Evolutionary conservation across 179 eudicot genomes (phyloP).

Genomic region (Drosera spatulata): DNA sequence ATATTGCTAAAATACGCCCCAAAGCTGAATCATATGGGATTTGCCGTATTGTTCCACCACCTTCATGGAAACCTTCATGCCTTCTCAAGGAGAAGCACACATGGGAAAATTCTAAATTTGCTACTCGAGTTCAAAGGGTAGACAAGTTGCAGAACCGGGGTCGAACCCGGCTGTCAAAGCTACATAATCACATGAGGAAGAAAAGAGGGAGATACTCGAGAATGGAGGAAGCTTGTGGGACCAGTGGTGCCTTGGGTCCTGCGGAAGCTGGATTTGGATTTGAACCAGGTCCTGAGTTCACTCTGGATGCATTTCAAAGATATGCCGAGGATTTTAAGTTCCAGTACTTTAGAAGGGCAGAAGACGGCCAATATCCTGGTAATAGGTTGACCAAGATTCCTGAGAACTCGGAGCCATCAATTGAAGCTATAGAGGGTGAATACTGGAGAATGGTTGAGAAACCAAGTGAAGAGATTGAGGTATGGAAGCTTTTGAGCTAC

Average conservation of each 20-base stretch:
- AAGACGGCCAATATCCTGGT: conserved; percentile 19
- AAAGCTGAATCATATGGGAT: conserved; percentile 88
- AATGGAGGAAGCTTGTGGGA: conserved; percentile 37
- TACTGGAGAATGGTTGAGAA: conserved; percentile 97
- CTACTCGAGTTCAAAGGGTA: conserved; percentile 79
- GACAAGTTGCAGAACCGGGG: conserved; percentile 95
- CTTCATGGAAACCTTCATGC: conserved; percentile 95
- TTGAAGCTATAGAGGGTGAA: conserved; percentile 89
- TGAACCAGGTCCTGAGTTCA: conserved; percentile 95
- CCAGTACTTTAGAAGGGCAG: conserved; percentile 58
- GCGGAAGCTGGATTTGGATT: conserved; percentile 68
- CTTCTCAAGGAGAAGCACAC: conserved; percentile 44
- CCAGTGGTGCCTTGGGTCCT: conserved; percentile 17
- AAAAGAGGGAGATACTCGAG: conserved; percentile 69
- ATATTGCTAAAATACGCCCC: conserved; percentile 67
- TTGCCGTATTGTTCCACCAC: conserved; percentile 95
- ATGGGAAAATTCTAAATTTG: conserved; percentile 75
- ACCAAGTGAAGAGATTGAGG: conserved; percentile 99
- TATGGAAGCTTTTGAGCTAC: conserved; percentile 17
- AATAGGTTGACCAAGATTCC: conserved; percentile 11
- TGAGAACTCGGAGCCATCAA: conserved; percentile 51
- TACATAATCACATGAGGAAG: conserved; percentile 41
- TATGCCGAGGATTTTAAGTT: conserved; percentile 78
- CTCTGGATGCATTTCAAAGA: conserved; percentile 72
- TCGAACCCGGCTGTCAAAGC: conserved; percentile 33